These are phyloP conservation scores for Fusarium nurragi DNA, from an alignment of 2,329 filamentous ascomycete genomes.

Conservation along the genomic window DNA sequence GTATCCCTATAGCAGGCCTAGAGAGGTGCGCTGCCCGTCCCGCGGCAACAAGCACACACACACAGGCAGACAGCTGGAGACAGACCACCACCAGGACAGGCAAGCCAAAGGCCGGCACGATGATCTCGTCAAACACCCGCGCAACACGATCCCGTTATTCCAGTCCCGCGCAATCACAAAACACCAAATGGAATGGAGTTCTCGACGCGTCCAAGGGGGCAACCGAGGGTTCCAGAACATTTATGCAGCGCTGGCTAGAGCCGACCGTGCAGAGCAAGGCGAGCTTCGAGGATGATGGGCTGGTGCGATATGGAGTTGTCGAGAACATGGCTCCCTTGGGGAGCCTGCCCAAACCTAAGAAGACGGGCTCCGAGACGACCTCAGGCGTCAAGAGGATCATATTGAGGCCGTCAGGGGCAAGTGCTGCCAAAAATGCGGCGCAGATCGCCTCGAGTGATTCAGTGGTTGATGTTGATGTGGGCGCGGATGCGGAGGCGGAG, in stretches of 20 bases:
- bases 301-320: constrained; percentile 78
- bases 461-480: constrained; percentile 38
- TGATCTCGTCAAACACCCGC: constrained; percentile 58
- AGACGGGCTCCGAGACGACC: constrained; percentile 44
- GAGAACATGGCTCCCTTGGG: constrained; percentile 87
- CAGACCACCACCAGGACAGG: constrained; percentile 26
- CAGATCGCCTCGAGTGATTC: constrained; percentile 35
- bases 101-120: constrained; percentile 35
- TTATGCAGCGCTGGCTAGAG: constrained; percentile 68
- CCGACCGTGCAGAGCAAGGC: constrained; percentile 68
- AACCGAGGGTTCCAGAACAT: constrained; percentile 53
- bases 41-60: constrained; percentile 38
- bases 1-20: constrained; percentile 37
- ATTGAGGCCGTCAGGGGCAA: constrained; percentile 52
- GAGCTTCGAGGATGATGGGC: constrained; percentile 81
- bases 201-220: constrained; percentile 52
- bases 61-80: constrained; percentile 14
- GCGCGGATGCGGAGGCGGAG: constrained; percentile 19
- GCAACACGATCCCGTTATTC: constrained; percentile 66
- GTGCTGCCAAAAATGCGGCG: constrained; percentile 41
- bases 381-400: constrained; percentile 56
- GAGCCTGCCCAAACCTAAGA: constrained; percentile 70
- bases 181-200: constrained; percentile 45
- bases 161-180: constrained; percentile 58
- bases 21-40: constrained; percentile 47